A percentile compares a stretch with the other conserved stretches of the same genome.
phyloP scores from a whole-genome alignment of 2,329 filamentous ascomycete species.

The Ophiocordyceps robertsii region DNA sequence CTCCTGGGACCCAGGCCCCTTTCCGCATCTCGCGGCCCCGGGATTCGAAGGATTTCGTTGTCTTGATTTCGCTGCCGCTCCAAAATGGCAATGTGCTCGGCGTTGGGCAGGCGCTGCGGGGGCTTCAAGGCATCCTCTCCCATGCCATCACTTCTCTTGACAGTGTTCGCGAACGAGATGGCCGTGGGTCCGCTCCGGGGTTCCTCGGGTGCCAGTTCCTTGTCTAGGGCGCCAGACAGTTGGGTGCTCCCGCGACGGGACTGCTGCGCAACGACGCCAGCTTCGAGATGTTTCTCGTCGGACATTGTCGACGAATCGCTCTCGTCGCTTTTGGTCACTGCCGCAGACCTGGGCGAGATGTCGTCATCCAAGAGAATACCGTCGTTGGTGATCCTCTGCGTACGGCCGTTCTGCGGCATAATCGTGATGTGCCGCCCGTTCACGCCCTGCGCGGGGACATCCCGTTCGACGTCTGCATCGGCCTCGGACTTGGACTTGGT shows the following conservation, averaged over 20 bases:
- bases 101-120: conserved; percentile 41
- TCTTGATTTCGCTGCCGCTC: conserved; percentile 71
- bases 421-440: conserved; percentile 53
- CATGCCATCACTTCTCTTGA: conserved; percentile 44
- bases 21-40: conserved; percentile 82
- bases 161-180: conserved; percentile 57
- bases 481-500: conserved; percentile 44
- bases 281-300: conserved; percentile 10
- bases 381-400: conserved; percentile 47
- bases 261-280: conserved; percentile 2
- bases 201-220: neutral
- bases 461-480: conserved; percentile 22
- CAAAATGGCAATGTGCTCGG: conserved; percentile 79
- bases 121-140: conserved; percentile 32
- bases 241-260: neutral
- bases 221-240: neutral
- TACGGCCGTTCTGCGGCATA: conserved; percentile 41
- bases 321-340: conserved; percentile 17
- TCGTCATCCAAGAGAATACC: conserved; percentile 36
- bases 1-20: conserved; percentile 57
- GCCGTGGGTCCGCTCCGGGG: conserved; percentile 10
- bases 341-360: conserved; percentile 10
- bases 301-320: conserved; percentile 21
- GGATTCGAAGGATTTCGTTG: conserved; percentile 69
- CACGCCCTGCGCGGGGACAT: conserved; percentile 46